Evolutionary conservation across 495 filamentous ascomycete genomes (phyloP), one percentile per base, ranked within the genome.

Genomic region (Pseudomonodictys pantanalensis): DNA sequence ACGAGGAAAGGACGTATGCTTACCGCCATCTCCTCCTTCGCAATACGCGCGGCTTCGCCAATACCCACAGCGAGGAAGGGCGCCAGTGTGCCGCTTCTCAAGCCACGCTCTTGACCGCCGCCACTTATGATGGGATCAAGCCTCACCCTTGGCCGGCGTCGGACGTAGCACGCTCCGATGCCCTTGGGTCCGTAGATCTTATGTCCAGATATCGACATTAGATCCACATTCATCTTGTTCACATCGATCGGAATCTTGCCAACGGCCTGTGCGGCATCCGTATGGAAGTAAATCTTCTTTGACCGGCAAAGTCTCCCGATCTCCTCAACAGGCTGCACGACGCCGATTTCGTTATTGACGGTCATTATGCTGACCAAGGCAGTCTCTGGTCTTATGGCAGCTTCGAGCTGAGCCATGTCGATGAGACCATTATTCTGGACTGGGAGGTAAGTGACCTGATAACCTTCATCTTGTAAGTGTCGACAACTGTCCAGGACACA

Each of bases 161-260:
- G 86, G 23, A 98, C 90, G 67, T 90, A 98, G 75, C 93, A 97
- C 29, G 93, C 93, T 56, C 93, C 93, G 29, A 98, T 89, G 38
- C 93, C 93, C 78, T 95, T 98, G 46, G 93, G 93, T 35, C 93
- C 93, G 73, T 98, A 98, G 58, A 98, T 95, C 78, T 98, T 98
- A 77, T 98, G 93, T 45, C 87, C 91, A n/a, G 93, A 97, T 42
- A 98, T 95, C 10, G 91, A 96, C 93, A 97, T 96, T 67, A 98
- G 76, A 71, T 98, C 93, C 52, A 97, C 85, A 71, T 96, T 92
- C 88, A 92, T 87, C 73, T 91, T 89, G 73, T 97, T 95, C 54
- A 98, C 95, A 70, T 96, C 90, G 26, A 98, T 77, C 0, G 91
- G 91, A 54, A 98, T 96, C 79, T 98, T 98, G 68, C 93, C 93